These are phyloP conservation scores for Globisporangium emineosum DNA, from an alignment of 352 stramenopile species.

Conservation along the genomic window DNA sequence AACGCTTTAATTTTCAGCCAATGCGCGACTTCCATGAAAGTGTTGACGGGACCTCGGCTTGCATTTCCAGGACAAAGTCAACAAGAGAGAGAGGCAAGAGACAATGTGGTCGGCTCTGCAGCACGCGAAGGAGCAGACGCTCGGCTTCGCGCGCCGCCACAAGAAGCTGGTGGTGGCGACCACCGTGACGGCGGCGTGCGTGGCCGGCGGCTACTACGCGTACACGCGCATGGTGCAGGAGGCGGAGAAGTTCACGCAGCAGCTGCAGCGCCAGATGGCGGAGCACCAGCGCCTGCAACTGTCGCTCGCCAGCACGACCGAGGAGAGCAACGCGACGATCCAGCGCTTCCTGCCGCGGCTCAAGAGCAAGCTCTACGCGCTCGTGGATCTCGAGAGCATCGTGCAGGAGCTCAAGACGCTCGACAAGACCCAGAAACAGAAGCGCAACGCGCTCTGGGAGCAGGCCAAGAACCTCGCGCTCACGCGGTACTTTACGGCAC, in stretches of 20 bases:
- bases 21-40: neutral
- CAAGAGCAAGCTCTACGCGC: constrained; percentile 53
- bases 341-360: constrained; percentile 70
- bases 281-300: constrained; percentile 76
- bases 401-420: constrained; percentile 73
- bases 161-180: constrained; percentile 57
- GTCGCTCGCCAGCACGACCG: constrained; percentile 61
- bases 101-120: constrained; percentile 72
- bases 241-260: constrained; percentile 63
- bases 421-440: constrained; percentile 57
- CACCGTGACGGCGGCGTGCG: constrained; percentile 45
- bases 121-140: constrained; percentile 44
- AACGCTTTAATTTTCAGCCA: constrained; percentile 6
- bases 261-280: constrained; percentile 69
- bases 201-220: constrained; percentile 59
- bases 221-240: constrained; percentile 64
- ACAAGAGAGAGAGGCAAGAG: neutral
- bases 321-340: constrained; percentile 73
- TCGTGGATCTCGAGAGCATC: constrained; percentile 66
- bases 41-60: neutral
- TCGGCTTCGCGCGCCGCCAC: constrained; percentile 67
- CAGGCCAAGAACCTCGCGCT: constrained; percentile 68
- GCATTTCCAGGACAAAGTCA: constrained; percentile 8
- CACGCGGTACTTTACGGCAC: constrained; percentile 69
- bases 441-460: constrained; percentile 69